Evolutionary conservation across 2,329 filamentous ascomycete species (phyloP).

Genomic region (Myriosclerotinia scirpicola): DNA sequence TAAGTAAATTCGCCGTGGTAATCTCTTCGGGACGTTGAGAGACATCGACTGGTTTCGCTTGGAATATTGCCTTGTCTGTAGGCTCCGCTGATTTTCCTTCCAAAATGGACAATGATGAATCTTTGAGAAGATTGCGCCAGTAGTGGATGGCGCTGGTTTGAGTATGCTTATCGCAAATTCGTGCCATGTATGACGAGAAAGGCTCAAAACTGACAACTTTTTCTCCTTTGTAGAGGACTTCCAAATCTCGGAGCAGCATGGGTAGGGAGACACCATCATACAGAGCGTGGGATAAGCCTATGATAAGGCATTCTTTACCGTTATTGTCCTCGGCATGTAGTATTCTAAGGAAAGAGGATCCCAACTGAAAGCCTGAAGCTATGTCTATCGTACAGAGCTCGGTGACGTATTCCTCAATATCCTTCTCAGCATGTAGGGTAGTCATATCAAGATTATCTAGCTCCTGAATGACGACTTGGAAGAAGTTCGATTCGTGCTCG

Average conservation of each 20-base stretch:
- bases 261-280: slow-evolving; percentile 65
- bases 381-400: slow-evolving; percentile 42
- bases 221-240: slow-evolving; percentile 41
- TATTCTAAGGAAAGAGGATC: slow-evolving; percentile 43
- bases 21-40: slow-evolving; percentile 40
- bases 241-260: slow-evolving; percentile 30
- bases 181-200: slow-evolving; percentile 45
- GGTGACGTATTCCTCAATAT: slow-evolving; percentile 41
- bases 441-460: slow-evolving; percentile 39
- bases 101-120: slow-evolving; percentile 34
- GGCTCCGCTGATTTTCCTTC: slow-evolving; percentile 23
- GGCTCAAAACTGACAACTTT: slow-evolving; percentile 39
- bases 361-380: slow-evolving; percentile 42
- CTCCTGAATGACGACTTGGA: slow-evolving; percentile 42
- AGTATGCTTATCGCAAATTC: slow-evolving; percentile 29
- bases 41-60: slow-evolving; percentile 35
- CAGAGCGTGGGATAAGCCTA: slow-evolving; percentile 54
- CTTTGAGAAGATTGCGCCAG: slow-evolving; percentile 47
- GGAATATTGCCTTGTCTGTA: slow-evolving; percentile 40
- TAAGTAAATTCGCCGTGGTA: slow-evolving; percentile 46
- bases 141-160: slow-evolving; percentile 43
- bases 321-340: slow-evolving; percentile 31
- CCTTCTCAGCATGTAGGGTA: slow-evolving; percentile 31
- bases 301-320: slow-evolving; percentile 41
- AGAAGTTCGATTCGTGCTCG: slow-evolving; percentile 41